phyloP scores from a whole-genome alignment of 352 stramenopile species.

The Elongisporangium prolatum region DNA sequence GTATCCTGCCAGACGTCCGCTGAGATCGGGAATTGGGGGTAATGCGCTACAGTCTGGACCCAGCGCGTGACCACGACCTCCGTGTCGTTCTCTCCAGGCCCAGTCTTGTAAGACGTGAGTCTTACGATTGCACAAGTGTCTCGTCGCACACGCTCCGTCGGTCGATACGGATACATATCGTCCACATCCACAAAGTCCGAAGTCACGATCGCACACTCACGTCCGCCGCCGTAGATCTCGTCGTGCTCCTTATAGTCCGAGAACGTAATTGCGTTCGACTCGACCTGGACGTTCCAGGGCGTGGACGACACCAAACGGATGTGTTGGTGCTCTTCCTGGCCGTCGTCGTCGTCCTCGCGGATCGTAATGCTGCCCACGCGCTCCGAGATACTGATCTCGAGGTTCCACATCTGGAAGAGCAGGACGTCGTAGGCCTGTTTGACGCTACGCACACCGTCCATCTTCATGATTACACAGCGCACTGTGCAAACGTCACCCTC shows the following conservation, averaged over 20 bases:
- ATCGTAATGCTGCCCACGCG: constrained; percentile 31
- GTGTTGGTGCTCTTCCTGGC: constrained; percentile 19
- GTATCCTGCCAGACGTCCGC: constrained; percentile 22
- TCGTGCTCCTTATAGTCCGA: constrained; percentile 21
- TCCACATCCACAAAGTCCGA: constrained; percentile 33
- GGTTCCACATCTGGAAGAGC: constrained; percentile 26
- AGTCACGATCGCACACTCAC: constrained; percentile 16
- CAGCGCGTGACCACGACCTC: constrained; percentile 29
- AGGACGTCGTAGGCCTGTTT: constrained; percentile 33
- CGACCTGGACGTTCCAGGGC: constrained; percentile 22
- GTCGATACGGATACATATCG: constrained; percentile 27
- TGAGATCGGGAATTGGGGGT: constrained; percentile 19
- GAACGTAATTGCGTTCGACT: constrained; percentile 30
- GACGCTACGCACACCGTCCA: constrained; percentile 20
- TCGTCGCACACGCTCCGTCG: constrained; percentile 16
- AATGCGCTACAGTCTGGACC: constrained; percentile 24
- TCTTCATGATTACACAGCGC: constrained; percentile 22
- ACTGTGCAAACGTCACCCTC: constrained; percentile 25
- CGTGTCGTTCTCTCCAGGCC: constrained; percentile 11
- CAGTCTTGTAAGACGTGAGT: constrained; percentile 4
- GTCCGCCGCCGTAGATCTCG: constrained; percentile 1
- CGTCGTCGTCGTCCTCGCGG: constrained; percentile 29
- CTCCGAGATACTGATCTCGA: constrained; percentile 39
- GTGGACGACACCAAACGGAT: constrained; percentile 31
- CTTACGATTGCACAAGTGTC: constrained; percentile 23